These are phyloP conservation scores for Rhizopogon roseolus DNA, from an alignment of 768 basidiomycete species.

Conservation along the genomic window DNA sequence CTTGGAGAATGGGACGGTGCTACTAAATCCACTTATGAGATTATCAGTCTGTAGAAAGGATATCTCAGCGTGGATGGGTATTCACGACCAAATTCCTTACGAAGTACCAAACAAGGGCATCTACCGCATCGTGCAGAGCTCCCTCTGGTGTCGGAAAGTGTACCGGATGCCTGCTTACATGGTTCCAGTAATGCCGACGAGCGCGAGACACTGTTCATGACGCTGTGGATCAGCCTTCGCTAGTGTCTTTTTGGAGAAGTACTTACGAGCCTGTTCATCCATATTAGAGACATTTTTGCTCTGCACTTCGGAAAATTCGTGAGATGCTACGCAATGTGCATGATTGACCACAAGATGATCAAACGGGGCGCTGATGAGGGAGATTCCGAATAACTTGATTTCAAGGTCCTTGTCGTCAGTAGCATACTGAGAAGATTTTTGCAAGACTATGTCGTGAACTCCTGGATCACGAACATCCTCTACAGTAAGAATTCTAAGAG, in stretches of 20 bases:
- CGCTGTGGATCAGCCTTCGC: neutral
- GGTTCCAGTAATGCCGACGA: slow-evolving; percentile 50
- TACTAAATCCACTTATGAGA: slow-evolving; percentile 37
- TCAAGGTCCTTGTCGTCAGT: slow-evolving; percentile 33
- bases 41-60: slow-evolving; percentile 37
- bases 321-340: slow-evolving; percentile 41
- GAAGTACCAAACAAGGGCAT: slow-evolving; percentile 48
- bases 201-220: slow-evolving; percentile 35
- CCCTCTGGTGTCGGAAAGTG: slow-evolving; percentile 38
- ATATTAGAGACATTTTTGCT: slow-evolving; percentile 20
- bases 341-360: slow-evolving; percentile 42
- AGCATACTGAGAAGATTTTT: slow-evolving; percentile 24
- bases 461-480: slow-evolving; percentile 43
- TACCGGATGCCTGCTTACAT: slow-evolving; percentile 42
- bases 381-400: slow-evolving; percentile 33
- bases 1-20: slow-evolving; percentile 50
- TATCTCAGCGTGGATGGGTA: neutral
- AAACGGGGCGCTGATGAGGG: slow-evolving; percentile 19
- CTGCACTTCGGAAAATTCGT: slow-evolving; percentile 28
- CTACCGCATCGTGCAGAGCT: slow-evolving; percentile 41
- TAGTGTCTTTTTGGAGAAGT: neutral
- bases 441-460: slow-evolving; percentile 24
- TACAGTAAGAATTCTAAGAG: slow-evolving; percentile 39
- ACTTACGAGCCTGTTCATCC: slow-evolving; percentile 23
- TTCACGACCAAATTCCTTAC: slow-evolving; percentile 18